A percentile compares a stretch with the other conserved stretches of the same genome.
phyloP scores from a whole-genome alignment of 164 flowering plant genomes.

The Kingdonia uniflora region DNA sequence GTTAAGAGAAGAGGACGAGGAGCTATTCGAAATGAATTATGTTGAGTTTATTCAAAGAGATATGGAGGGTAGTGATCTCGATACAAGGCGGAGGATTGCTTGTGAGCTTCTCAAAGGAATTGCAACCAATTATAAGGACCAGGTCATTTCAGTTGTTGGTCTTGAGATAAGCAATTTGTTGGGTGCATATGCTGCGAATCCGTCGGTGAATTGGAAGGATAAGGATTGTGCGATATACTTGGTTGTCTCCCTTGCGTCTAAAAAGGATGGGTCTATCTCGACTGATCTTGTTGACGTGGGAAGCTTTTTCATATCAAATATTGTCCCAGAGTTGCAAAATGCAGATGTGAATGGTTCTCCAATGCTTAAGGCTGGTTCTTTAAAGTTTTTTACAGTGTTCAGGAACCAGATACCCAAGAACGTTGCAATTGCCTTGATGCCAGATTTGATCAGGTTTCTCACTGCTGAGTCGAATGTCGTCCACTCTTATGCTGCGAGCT shows the following conservation, averaged over 20 bases:
- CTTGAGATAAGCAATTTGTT: constrained; percentile 54
- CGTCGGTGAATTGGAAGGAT: constrained; percentile 75
- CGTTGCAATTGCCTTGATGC: constrained; percentile 43
- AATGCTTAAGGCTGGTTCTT: constrained; percentile 86
- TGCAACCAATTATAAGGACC: constrained; percentile 57
- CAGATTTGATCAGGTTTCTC: constrained; percentile 62
- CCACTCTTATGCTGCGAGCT: constrained; percentile 93
- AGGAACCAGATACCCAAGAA: constrained; percentile 56
- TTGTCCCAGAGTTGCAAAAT: constrained; percentile 72
- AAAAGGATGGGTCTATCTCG: constrained; percentile 60
- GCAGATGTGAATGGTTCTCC: constrained; percentile 66
- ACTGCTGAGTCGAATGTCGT: constrained; percentile 81
- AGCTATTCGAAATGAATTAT: constrained; percentile 84
- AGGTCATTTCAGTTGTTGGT: constrained; percentile 51
- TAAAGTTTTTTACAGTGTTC: constrained; percentile 82
- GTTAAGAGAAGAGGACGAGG: constrained; percentile 89
- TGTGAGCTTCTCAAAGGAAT: constrained; percentile 94
- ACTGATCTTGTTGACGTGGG: constrained; percentile 78
- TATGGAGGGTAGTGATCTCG: constrained; percentile 92
- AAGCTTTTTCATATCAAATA: constrained; percentile 52
- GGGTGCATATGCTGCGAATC: constrained; percentile 46
- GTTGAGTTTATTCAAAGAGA: constrained; percentile 87
- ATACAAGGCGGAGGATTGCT: constrained; percentile 89
- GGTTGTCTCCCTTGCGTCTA: constrained; percentile 74
- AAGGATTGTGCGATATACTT: constrained; percentile 96